These are phyloP conservation scores for Trichoderma sp. DNA, from an alignment of 2,329 filamentous ascomycete genomes.

Conservation along the genomic window DNA sequence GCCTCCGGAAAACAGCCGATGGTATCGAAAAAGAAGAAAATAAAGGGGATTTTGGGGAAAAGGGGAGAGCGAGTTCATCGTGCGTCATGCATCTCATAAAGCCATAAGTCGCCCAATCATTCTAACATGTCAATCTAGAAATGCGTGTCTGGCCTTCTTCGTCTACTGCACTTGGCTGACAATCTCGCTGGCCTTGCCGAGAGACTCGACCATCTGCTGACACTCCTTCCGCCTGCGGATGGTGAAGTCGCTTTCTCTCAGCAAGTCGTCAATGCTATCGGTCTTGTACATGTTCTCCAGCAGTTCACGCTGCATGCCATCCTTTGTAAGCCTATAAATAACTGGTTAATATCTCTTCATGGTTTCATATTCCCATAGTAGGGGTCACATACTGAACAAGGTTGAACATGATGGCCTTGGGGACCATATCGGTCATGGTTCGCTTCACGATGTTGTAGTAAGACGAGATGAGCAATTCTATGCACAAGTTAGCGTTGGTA, in stretches of 20 bases:
- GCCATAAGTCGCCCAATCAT: slow-evolving; percentile 13
- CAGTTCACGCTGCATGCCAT: slow-evolving; percentile 97
- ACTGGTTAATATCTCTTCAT: not conserved
- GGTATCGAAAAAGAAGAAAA: slow-evolving; percentile 38
- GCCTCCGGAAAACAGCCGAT: slow-evolving; percentile 32
- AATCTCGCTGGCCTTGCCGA: slow-evolving; percentile 89
- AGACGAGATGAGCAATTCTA: slow-evolving; percentile 89
- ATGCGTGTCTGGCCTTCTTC: not conserved
- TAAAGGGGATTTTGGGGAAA: not conserved
- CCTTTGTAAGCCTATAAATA: slow-evolving; percentile 74
- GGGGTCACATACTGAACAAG: slow-evolving; percentile 76
- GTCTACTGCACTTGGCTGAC: slow-evolving; percentile 72
- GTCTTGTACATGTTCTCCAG: slow-evolving; percentile 96
- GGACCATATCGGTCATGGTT: slow-evolving; percentile 99
- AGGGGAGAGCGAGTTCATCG: slow-evolving; percentile 2
- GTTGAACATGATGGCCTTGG: slow-evolving; percentile 97
- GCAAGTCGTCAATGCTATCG: slow-evolving; percentile 83
- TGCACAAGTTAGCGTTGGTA: slow-evolving; percentile 19
- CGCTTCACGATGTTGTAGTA: slow-evolving; percentile 98
- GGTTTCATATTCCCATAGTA: not conserved
- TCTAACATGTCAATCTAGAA: slow-evolving; percentile 18
- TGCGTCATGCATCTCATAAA: slow-evolving; percentile 19
- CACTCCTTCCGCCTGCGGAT: slow-evolving; percentile 94
- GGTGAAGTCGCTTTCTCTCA: slow-evolving; percentile 98
- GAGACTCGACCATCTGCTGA: slow-evolving; percentile 97